phyloP scores from a whole-genome alignment of 1,284 basidiomycete genomes.

The Ceratobasidium sp. region DNA sequence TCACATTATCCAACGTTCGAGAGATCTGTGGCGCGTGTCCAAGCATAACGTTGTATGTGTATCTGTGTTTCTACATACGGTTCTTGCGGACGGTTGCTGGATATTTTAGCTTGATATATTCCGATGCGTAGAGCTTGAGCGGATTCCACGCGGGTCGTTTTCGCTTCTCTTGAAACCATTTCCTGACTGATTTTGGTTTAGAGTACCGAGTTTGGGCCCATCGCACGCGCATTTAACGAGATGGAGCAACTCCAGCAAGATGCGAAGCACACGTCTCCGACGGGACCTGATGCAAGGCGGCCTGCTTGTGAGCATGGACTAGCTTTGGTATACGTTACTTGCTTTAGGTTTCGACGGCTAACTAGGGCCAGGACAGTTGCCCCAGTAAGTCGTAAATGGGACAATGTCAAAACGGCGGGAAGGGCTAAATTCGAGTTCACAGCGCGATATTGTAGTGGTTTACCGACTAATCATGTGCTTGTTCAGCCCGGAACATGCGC shows the following conservation, averaged over 20 bases:
- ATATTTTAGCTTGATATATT: conserved; percentile 81
- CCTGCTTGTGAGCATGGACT: conserved; percentile 24
- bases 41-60: conserved; percentile 58
- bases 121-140: conserved; percentile 69
- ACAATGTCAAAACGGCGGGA: not conserved
- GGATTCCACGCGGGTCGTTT: conserved; percentile 73
- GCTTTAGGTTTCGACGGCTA: conserved; percentile 15
- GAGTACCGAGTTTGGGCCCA: conserved; percentile 69
- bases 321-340: conserved; percentile 44
- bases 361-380: conserved; percentile 64
- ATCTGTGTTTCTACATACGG: conserved; percentile 73
- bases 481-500: conserved; percentile 83
- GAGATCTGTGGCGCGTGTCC: conserved; percentile 47
- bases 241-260: conserved; percentile 67
- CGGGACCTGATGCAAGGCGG: conserved; percentile 59
- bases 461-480: conserved; percentile 84
- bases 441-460: conserved; percentile 77
- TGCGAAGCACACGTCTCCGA: conserved; percentile 64
- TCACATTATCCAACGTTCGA: conserved; percentile 76
- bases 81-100: conserved; percentile 71
- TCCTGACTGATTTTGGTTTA: conserved; percentile 46
- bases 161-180: not conserved
- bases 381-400: conserved; percentile 63
- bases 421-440: conserved; percentile 39
- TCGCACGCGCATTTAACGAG: conserved; percentile 68